Conservation (phyloP, 2,329 filamentous ascomycete genomes). For the Scedosporium apiospermum region DNA sequence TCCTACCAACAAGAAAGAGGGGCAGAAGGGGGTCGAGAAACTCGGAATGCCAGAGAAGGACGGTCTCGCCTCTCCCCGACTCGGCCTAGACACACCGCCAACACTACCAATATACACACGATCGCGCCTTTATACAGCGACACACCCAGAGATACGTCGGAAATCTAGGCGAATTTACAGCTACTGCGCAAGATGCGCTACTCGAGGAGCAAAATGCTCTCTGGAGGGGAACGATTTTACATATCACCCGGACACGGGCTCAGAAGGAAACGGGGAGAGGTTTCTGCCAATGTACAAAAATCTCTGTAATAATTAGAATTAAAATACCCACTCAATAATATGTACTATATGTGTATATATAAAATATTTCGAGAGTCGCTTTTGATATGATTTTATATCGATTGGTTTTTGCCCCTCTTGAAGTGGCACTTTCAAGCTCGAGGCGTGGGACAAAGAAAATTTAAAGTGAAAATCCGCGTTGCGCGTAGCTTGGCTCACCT, state of each 20-base stretch:
- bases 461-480: neutral
- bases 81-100: no score
- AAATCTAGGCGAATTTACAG: neutral
- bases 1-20: neutral
- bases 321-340: slow-evolving; percentile 5
- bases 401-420: no score
- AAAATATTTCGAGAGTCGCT: neutral
- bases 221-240: neutral
- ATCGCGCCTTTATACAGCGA: neutral
- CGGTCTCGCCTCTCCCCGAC: no score
- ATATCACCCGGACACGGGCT: neutral
- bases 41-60: no score
- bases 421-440: no score
- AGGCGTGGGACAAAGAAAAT: neutral
- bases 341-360: neutral
- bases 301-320: neutral
- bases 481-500: neutral
- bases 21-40: no score
- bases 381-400: no score
- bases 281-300: neutral
- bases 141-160: neutral
- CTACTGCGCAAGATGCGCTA: neutral
- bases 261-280: no score
- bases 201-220: neutral
- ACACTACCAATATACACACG: no score